Evolutionary conservation across 768 basidiomycete species (phyloP), one percentile per base, ranked within the genome.

Genomic region (Termitomyces eurrhizus): DNA sequence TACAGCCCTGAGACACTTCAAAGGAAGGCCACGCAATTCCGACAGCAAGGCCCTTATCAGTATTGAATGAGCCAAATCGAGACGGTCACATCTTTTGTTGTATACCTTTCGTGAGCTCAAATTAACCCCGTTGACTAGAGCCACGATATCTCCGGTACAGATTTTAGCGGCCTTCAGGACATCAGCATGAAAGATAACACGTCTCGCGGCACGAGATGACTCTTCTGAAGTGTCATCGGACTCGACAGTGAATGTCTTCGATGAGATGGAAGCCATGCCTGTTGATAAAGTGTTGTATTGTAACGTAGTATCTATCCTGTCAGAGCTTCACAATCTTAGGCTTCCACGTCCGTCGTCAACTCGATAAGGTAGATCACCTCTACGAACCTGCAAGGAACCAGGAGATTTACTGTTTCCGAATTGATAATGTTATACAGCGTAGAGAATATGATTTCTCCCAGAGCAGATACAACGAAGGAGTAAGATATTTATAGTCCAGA

Each of bases 1-100:
- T 70, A 89, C 91, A 75, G 62, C 85, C 81, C 55, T 78, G 78
- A 32, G 83, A 69, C 57, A 87, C 57, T 8, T 89, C 87, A 49
- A 80, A 66, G 42, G 87, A 88, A n/a, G 90, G 90, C 91, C 91
- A 93, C 65, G 83, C 80, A 50, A 86, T 74, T 6, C 91, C 92
- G 56, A 92, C 76, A 13, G 86, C 83, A 70, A 87, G 86, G 48
- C 78, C 72, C 87, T 89, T 26, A 68, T 68, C 59, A 48, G 29
- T n/a, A 33, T 36, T 29, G 29, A 32, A 61, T 68, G 62, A 67
- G 62, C 63, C 41, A 33, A n/a, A n/a, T 4, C 13, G 55, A 14
- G 50, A 41, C 42, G 26, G 35, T 32, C 48, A 56, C 45, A 56
- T 50, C 52, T 50, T 42, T 49, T 46, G 21, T 26, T 18, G 9